A percentile compares a stretch with the other conserved stretches of the same genome.
Evolutionary conservation across 2,329 filamentous ascomycete species (phyloP).

Genomic region (Pseudophaeomoniella oleicola): DNA sequence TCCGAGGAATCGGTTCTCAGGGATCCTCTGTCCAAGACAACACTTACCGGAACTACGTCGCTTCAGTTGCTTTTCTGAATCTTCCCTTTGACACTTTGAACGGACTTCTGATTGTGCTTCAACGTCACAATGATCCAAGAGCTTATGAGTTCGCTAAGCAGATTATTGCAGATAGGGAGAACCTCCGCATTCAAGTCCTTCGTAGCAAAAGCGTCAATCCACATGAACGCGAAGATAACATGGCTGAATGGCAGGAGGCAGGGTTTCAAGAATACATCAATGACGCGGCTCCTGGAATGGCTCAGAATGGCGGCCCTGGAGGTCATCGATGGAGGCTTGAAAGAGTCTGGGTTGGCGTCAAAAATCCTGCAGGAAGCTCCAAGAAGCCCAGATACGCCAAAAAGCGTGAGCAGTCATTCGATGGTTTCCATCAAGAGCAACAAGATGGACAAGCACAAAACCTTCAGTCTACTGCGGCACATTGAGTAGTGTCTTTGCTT

Average conservation of each 20-base stretch:
- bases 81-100: not conserved
- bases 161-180: not conserved
- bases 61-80: not conserved
- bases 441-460: not conserved
- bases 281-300: not conserved
- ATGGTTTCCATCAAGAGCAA: not conserved
- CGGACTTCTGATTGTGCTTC: not conserved
- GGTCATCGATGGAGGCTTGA: not conserved
- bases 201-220: not conserved
- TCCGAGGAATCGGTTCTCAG: not conserved
- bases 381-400: not conserved
- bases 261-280: not conserved
- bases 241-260: not conserved
- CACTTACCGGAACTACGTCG: not conserved
- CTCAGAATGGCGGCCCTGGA: not conserved
- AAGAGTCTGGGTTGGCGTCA: not conserved
- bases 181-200: not conserved
- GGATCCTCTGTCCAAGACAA: not conserved
- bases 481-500: no score
- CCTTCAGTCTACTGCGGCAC: no score
- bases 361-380: not conserved
- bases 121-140: not conserved
- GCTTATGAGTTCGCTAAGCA: not conserved
- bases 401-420: not conserved
- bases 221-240: not conserved